Evolutionary conservation across 345 rosid species (phyloP).

Genomic region (Eucalyptus pumila): DNA sequence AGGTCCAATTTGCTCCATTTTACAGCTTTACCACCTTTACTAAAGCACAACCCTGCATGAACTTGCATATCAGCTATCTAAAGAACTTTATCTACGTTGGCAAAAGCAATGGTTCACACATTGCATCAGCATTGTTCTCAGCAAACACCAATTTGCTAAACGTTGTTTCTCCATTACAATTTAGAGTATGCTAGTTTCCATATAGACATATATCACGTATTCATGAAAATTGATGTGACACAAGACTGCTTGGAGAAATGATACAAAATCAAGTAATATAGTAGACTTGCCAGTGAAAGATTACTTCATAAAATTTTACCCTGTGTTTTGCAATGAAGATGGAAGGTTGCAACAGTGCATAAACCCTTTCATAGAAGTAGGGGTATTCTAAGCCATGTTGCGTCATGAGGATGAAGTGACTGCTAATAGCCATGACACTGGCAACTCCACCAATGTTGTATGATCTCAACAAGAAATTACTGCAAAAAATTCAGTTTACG

Average conservation of each 20-base stretch:
- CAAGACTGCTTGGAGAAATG: too few relatives aligned
- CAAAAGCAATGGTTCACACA: background rate
- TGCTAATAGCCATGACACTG: conserved; percentile 89
- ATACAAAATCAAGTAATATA: background rate
- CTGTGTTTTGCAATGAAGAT: conserved; percentile 79
- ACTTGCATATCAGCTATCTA: background rate
- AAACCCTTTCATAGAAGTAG: conserved; percentile 72
- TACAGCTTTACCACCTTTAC: background rate
- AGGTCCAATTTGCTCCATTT: background rate
- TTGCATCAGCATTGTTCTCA: background rate
- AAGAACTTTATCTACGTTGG: background rate
- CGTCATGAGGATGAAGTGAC: conserved; percentile 83
- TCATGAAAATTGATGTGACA: too few relatives aligned
- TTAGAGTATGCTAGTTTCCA: too few relatives aligned
- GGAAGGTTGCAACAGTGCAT: conserved; percentile 63
- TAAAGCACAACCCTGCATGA: background rate
- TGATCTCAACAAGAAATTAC: conserved; percentile 83
- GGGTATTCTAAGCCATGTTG: conserved; percentile 81
- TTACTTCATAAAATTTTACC: conserved; percentile 83
- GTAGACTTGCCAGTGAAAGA: background rate
- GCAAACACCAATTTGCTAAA: too few relatives aligned
- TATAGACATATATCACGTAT: too few relatives aligned
- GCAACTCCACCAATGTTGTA: conserved; percentile 92
- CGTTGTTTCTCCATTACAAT: too few relatives aligned
- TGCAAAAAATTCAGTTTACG: conserved; percentile 16